Evolutionary conservation across 2,329 filamentous ascomycete genomes (phyloP), one percentile per base, ranked within the genome.

Genomic region (Fusarium sp.): DNA sequence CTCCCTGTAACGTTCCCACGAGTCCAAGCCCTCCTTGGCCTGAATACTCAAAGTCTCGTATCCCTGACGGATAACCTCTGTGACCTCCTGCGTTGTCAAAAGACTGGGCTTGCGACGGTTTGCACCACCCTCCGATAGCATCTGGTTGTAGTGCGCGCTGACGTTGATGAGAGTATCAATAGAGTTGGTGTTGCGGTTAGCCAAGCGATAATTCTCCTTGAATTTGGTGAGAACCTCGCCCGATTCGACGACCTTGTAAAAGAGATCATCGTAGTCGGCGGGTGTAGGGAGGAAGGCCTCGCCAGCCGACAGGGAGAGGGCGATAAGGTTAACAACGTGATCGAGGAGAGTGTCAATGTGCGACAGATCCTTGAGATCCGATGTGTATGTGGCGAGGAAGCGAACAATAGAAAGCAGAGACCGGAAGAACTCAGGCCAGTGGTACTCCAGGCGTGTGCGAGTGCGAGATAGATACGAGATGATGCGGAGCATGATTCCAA

Each of bases 161-260:
- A 97, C 93, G 63, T 87, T 92, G 60, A 97, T 90, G 30, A 98
- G 85, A 1, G 93, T 97, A 51, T 93, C 91, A 75, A 98, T 96
- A 5, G 93, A 93, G 81, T 87, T 92, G 47, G 86, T 88, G 24
- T 84, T 81, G 47, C 88, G 81, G 64, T 85, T 87, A 4, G 81
- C 83, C 18, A 91, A 80, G 7, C 83, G 81, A 79, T 96, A 98
- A 12, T 88, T 91, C 67, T 94, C 89, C 42, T 93, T 89, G 81
- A 98, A 97, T 76, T 93, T 94, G 32, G 86, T 83, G 24, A 98
- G 86, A 14, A 93, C 87, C 51, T 97, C 93, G 13, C 94, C 94
- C 3, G 91, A 92, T 80, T 99, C 96, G 27, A 98, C 94, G 3
- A 98, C 88, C 81, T 99, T 99, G 87, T 99, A 99, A 82, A 99